Conservation (phyloP, 352 stramenopile species). For the Pythium oligandrum region DNA sequence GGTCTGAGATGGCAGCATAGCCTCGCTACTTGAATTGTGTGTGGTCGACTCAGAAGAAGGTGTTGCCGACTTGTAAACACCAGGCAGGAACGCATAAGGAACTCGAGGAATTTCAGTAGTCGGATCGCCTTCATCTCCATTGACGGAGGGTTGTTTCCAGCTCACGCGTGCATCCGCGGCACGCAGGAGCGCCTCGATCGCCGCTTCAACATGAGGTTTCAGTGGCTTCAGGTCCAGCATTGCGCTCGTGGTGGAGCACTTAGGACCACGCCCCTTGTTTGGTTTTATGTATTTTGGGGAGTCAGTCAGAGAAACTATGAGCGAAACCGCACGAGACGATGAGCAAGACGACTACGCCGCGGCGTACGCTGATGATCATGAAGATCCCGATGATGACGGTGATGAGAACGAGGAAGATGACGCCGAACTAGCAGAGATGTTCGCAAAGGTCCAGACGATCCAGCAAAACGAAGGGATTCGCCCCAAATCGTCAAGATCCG, state of each 20-base stretch:
- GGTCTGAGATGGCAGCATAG: too few relatives aligned
- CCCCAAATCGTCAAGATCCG: neutral
- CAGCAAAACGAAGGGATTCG: slow-evolving; percentile 36
- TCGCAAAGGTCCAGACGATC: slow-evolving; percentile 69
- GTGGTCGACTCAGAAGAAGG: too few relatives aligned
- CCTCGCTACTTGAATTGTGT: too few relatives aligned
- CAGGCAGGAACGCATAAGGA: slow-evolving; percentile 56
- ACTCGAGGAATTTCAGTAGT: neutral
- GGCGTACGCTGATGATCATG: slow-evolving; percentile 26
- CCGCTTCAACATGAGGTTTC: slow-evolving; percentile 49
- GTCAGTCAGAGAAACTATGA: neutral
- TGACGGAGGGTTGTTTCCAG: slow-evolving; percentile 29
- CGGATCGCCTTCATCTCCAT: neutral
- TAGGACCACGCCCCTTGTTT: too few relatives aligned
- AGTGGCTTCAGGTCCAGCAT: slow-evolving; percentile 21
- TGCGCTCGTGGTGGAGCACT: slow-evolving; percentile 19
- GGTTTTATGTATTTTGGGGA: slow-evolving; percentile 1
- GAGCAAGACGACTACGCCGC: slow-evolving; percentile 21
- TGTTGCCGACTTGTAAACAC: slow-evolving; percentile 30
- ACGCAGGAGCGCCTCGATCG: slow-evolving; percentile 54
- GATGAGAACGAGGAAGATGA: slow-evolving; percentile 40
- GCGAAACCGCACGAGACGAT: too few relatives aligned
- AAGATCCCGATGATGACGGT: slow-evolving; percentile 17
- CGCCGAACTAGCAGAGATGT: slow-evolving; percentile 62
- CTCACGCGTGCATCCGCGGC: slow-evolving; percentile 55